phyloP scores from a whole-genome alignment of 2,329 filamentous ascomycete genomes.

The Fusarium sp. region DNA sequence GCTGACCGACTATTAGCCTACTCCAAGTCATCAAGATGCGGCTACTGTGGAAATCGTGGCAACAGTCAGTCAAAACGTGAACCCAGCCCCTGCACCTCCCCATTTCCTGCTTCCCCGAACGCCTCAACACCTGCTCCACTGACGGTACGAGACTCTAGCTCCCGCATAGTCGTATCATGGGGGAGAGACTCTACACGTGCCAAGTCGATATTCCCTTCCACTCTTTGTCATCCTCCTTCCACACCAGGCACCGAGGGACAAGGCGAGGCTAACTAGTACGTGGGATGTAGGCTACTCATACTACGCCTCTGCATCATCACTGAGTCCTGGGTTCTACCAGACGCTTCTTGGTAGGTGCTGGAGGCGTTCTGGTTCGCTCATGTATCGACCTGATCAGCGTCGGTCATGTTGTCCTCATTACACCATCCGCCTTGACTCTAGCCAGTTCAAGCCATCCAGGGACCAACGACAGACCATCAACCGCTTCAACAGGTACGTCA shows the following conservation, averaged over 20 bases:
- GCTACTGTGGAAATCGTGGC: conserved; percentile 59
- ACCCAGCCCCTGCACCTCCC: conserved; percentile 28
- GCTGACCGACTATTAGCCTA: conserved; percentile 53
- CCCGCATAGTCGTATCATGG: conserved; percentile 12
- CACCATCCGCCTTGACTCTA: conserved; percentile 75
- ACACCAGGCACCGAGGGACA: conserved; percentile 6
- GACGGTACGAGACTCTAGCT: conserved; percentile 7
- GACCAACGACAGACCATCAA: conserved; percentile 80
- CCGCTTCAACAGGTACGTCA: conserved; percentile 74
- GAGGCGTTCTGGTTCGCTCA: conserved; percentile 73
- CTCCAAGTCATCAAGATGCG: conserved; percentile 60
- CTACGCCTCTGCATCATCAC: conserved; percentile 67
- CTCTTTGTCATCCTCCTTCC: neutral
- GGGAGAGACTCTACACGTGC: conserved; percentile 11
- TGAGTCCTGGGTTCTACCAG: conserved; percentile 75
- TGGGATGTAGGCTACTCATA: conserved; percentile 71
- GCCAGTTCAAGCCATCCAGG: conserved; percentile 69
- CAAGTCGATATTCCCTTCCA: neutral
- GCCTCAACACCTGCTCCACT: conserved; percentile 9
- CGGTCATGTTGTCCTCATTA: conserved; percentile 93
- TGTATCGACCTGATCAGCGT: conserved; percentile 80
- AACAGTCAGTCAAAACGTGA: conserved; percentile 61
- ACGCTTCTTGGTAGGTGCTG: conserved; percentile 75
- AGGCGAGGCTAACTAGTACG: conserved; percentile 35
- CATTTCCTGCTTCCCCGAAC: neutral